Evolutionary conservation across 129 eudicot species (phyloP), one percentile per base, ranked within the genome.

Genomic region (Tagetes erecta): DNA sequence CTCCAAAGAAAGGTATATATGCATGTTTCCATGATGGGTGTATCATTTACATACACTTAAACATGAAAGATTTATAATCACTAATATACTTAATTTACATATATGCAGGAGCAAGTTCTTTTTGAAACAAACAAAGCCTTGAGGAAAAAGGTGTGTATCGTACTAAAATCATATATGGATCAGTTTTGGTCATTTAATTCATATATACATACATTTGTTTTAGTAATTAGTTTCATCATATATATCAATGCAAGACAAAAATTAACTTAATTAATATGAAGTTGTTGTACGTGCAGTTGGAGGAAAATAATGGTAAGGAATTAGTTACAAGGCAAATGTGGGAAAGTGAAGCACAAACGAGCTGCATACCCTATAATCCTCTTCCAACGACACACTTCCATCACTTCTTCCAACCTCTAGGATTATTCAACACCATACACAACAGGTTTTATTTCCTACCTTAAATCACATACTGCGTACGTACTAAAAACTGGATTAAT

Each of bases 21-120:
- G 10, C 69, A 41, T 73, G 38, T 50, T 47, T 65, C 31, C 57
- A 1, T 37, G 8, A 1, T 37, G 8, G 9, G 60, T 69, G 33
- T 47, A 27, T 13, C 42, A 44, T 2, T 8, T 42, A 31, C 38
- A 45, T 46, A 14, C 8, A 20, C 31, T 11, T 11, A 14, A 36
- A 20, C 20, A 65, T 52, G 33, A 55, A 36, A 11, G 8, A 14
- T 37, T n/a, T 13, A 5, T 27, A 12, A 2, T 46, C 3, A 30
- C 63, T 34, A 7, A 6, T 69, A 7, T 41, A 27, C 58, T 44
- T 44, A 6, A 44, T 44, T 0, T 44, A 44, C 2, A 44, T 44
- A 44, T 44, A 44, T 73, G 44, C 85, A 86, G 91, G 91, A 83
- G 40, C 85, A 86, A 74, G 85, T 80, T 79, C 85, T 86, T 36